Base-by-base conservation (phyloP, 345 rosid genomes). In the Cardiospermum halicacabum region DNA sequence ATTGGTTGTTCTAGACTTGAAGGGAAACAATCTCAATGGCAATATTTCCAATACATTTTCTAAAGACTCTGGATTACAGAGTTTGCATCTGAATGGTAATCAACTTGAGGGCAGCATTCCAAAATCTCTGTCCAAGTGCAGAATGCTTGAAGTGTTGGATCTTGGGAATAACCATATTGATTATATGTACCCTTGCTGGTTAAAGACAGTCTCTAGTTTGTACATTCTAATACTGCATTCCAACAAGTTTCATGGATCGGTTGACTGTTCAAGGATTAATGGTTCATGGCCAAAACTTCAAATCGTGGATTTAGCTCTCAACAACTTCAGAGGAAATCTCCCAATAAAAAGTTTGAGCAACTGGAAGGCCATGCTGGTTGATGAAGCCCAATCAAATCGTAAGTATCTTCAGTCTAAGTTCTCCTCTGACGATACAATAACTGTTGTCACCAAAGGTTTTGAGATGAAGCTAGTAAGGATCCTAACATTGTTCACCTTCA, bases 401-500 rank as follows among this genome's bases (percentile, higher is more conserved):
- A 42, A 69, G 2, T 75, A 59, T 63, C 67, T 85, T 1, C 78
- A 11, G 4, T 77, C 22, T 48, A 10, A 50, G 13, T 4, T 56
- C 15, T 31, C 75, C 47, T 81, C 78, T 62, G 75, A 61, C 54
- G 88, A 78, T 50, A 19, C 68, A 1, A 31, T 83, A 42, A 74
- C 76, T 1, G 76, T 86, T 5, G 82, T 80, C 26, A 1, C 27
- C 71, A 86, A 82, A 67, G 87, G 87, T 21, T 48, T 72, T n/a
- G 24, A 67, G 22, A 3, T 83, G 70, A 69, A 79, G 67, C 48
- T 81, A 0, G 31, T 21, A 28, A 86, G 84, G 68, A 80, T 84
- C 67, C 78, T 78, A 30, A 73, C 75, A 1, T 0, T 77, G 2
- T 82, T 80, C 61, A 78, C 82, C 4, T 67, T 75, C 26, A 67